Percentiles rank a stretch among this genome's conserved stretches.
phyloP scores from a whole-genome alignment of 371 early-diverging fungal genomes.

The Synchytrium microbalum region DNA sequence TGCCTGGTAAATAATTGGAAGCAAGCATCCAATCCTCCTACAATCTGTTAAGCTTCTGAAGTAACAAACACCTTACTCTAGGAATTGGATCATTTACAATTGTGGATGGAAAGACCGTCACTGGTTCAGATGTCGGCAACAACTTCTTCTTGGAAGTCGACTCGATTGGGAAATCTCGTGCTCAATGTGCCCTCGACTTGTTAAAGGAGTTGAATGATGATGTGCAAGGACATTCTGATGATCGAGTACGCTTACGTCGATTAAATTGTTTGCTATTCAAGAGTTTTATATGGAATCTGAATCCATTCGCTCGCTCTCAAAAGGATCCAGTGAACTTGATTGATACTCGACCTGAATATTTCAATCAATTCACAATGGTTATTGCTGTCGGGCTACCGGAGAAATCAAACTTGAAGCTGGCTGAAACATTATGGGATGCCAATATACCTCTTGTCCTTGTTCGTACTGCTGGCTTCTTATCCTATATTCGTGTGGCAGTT shows the following conservation, averaged over 20 bases:
- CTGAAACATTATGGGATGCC: conserved; percentile 48
- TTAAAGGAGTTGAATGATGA: conserved; percentile 83
- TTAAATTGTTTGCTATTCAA: conserved; percentile 5
- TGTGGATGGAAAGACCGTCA: conserved; percentile 61
- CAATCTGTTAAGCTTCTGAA: neutral
- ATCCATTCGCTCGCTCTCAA: neutral
- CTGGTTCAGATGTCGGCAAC: conserved; percentile 59
- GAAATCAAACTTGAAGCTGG: conserved; percentile 43
- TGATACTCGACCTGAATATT: conserved; percentile 48
- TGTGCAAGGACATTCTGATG: conserved; percentile 51
- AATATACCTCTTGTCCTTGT: conserved; percentile 63
- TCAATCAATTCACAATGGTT: conserved; percentile 62
- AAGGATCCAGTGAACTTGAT: conserved; percentile 36
- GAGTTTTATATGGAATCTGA: neutral
- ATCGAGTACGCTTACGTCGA: conserved; percentile 30
- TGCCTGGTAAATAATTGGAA: no score
- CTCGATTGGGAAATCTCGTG: conserved; percentile 57
- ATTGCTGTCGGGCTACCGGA: conserved; percentile 61
- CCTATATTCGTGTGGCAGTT: conserved; percentile 53
- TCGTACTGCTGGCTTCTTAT: conserved; percentile 58
- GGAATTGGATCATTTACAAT: conserved; percentile 83
- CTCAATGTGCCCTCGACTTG: conserved; percentile 52
- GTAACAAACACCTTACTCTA: conserved; percentile 22
- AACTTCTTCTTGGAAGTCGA: conserved; percentile 81
- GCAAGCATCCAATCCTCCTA: neutral